Evolutionary conservation across 2,329 filamentous ascomycete genomes (phyloP).

Genomic region (Fusarium hostae): DNA sequence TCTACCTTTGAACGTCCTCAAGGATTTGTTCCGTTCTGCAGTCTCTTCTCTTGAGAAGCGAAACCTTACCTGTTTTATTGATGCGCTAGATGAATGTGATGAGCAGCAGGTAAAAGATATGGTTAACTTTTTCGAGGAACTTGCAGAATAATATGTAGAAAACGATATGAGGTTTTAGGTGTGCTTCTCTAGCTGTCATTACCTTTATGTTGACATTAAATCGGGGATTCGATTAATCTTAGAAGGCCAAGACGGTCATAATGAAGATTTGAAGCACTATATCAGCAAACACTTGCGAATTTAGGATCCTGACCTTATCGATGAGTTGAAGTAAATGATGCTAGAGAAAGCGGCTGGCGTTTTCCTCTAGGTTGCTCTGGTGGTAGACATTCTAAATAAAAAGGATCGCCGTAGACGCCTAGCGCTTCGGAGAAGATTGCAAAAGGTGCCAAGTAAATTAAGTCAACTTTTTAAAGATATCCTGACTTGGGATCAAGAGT

Average conservation of each 20-base stretch:
- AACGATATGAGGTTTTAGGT: slow-evolving; percentile 43
- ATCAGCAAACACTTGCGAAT: slow-evolving; percentile 21
- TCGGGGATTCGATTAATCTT: slow-evolving; percentile 44
- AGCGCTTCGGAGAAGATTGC: slow-evolving; percentile 44
- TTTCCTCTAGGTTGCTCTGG: slow-evolving; percentile 58
- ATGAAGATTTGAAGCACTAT: slow-evolving; percentile 43
- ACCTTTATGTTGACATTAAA: slow-evolving; percentile 54
- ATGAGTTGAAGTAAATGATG: slow-evolving; percentile 37
- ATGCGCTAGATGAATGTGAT: slow-evolving; percentile 62
- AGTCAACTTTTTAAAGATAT: slow-evolving; percentile 64
- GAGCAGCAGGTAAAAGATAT: slow-evolving; percentile 55
- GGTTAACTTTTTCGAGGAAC: slow-evolving; percentile 53
- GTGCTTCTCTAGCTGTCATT: slow-evolving; percentile 61
- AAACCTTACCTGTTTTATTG: slow-evolving; percentile 44
- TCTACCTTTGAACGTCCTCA: background rate
- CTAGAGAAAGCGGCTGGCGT: slow-evolving; percentile 53
- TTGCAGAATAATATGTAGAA: slow-evolving; percentile 44
- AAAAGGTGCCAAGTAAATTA: slow-evolving; percentile 53
- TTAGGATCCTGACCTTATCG: background rate
- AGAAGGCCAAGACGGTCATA: slow-evolving; percentile 45
- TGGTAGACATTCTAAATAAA: slow-evolving; percentile 53
- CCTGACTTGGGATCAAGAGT: slow-evolving; percentile 56
- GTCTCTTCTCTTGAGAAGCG: background rate
- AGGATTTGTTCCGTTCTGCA: background rate
- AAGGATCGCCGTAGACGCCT: slow-evolving; percentile 46